Conservation (phyloP, 176 grass and related monocot genomes). For the Bothriochloa decipiens region DNA sequence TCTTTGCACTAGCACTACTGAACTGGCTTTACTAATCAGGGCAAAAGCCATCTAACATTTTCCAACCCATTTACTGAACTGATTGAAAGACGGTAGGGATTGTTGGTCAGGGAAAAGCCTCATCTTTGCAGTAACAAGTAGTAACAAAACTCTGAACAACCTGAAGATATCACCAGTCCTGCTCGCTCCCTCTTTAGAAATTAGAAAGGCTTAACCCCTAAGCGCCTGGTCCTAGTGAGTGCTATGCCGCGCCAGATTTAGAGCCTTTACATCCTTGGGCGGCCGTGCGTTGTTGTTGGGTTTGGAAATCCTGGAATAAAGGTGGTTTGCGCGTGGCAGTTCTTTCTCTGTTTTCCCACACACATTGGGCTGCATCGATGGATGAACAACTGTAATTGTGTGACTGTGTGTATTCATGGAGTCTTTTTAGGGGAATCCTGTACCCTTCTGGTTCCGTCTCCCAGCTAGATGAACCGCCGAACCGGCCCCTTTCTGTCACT, state of each 20-base stretch:
- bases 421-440: slow-evolving; percentile 49
- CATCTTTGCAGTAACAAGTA: not conserved
- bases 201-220: slow-evolving; percentile 3
- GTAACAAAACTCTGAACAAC: not conserved
- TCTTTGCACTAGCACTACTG: not conserved
- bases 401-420: not conserved
- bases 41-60: not conserved
- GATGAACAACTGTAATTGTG: slow-evolving; percentile 23
- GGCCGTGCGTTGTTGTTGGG: slow-evolving; percentile 32
- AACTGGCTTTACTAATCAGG: not conserved
- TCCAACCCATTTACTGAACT: not conserved
- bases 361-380: slow-evolving; percentile 43
- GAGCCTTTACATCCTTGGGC: slow-evolving; percentile 31
- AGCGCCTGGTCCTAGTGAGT: slow-evolving; percentile 15
- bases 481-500: slow-evolving; percentile 6
- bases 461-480: slow-evolving; percentile 38
- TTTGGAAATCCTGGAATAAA: slow-evolving; percentile 48
- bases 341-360: not conserved
- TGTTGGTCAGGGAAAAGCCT: slow-evolving; percentile 8
- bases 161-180: not conserved
- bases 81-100: not conserved
- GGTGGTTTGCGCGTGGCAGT: slow-evolving; percentile 38
- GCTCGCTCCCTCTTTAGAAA: slow-evolving; percentile 9
- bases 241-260: not conserved
- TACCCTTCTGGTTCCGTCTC: slow-evolving; percentile 44